Base-by-base conservation (phyloP, 2,329 filamentous ascomycete genomes). In the Fusarium clavum region DNA sequence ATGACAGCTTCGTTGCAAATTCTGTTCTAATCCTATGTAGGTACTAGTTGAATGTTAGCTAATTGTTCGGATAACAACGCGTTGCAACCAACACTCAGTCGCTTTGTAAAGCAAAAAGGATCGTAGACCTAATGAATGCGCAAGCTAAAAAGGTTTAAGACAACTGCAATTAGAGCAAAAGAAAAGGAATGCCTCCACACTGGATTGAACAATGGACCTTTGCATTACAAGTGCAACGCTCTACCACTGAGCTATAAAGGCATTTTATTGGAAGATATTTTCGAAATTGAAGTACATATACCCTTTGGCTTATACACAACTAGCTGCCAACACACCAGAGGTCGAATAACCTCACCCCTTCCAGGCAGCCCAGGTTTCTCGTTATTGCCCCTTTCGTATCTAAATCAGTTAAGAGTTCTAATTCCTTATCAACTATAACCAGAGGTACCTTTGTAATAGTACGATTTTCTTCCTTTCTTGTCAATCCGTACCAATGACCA, bases 141-240 rank as follows among this genome's bases (percentile, higher is more conserved):
- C 18, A 18, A 18, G 13, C 20, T 18, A 22, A 24, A 24, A 22
- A 44, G 20, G 8, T 16, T 44, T 44, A 22, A 29, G 5, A 8
- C 16, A 29, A 10, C 11, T 20, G 49, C 49, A 53, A 47, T 38
- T 22, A 18, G 24, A 27, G 11, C 8, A 20, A 57, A 61, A 68
- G 45, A 34, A 57, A 57, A 62, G 5, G 13, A 2, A 18, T 70
- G 68, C 68, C 68, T 66, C 68, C 68, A 64, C 68, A 70, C 68
- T 52, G 68, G 64, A 67, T 70, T 70, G 68, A 70, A 70, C 67
- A 55, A 70, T 70, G 67, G 67, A 70, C 67, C 67, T 70, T 70
- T 62, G 67, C 67, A 70, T 70, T 70, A 70, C 67, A 70, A 70
- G 67, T 70, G 67, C 67, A 63, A 70, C 67, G 67, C 67, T 70